phyloP scores from a whole-genome alignment of 1,139 yeast species.

The Candida glucosophila region DNA sequence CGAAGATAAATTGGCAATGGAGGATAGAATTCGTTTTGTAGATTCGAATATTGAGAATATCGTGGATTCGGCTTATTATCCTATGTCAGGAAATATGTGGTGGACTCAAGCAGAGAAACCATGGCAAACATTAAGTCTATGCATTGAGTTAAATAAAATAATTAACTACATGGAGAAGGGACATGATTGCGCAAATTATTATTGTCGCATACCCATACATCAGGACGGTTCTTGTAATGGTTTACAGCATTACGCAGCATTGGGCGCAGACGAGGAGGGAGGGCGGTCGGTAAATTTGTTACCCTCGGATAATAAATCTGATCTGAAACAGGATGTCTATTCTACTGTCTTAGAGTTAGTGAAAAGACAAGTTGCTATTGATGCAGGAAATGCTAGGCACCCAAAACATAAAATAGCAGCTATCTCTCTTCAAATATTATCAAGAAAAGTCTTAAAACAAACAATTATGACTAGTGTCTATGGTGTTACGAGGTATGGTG shows the following conservation, averaged over 20 bases:
- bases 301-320: constrained; percentile 8
- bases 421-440: constrained; percentile 13
- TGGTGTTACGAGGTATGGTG: constrained; percentile 36
- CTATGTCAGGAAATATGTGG: constrained; percentile 20
- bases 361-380: constrained; percentile 9
- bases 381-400: constrained; percentile 3
- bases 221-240: constrained; percentile 45
- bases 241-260: constrained; percentile 39
- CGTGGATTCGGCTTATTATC: constrained; percentile 20
- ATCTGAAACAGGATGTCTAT: constrained; percentile 27
- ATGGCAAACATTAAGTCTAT: constrained; percentile 31
- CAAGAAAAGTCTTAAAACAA: constrained; percentile 31
- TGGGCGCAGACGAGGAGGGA: constrained; percentile 28
- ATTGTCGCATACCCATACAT: constrained; percentile 31
- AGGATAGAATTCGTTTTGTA: constrained; percentile 20
- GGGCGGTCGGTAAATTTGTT: constrained; percentile 32
- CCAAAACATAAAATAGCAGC: constrained; percentile 7
- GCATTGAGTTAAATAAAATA: constrained; percentile 23
- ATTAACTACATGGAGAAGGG: constrained; percentile 10
- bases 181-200: constrained; percentile 13
- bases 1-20: constrained; percentile 16
- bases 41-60: constrained; percentile 15
- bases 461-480: constrained; percentile 43
- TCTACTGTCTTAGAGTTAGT: constrained; percentile 23
- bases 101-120: constrained; percentile 35